These are phyloP conservation scores for Austroboletus novae-zelandiae DNA, from an alignment of 1,284 basidiomycete genomes.

Conservation along the genomic window DNA sequence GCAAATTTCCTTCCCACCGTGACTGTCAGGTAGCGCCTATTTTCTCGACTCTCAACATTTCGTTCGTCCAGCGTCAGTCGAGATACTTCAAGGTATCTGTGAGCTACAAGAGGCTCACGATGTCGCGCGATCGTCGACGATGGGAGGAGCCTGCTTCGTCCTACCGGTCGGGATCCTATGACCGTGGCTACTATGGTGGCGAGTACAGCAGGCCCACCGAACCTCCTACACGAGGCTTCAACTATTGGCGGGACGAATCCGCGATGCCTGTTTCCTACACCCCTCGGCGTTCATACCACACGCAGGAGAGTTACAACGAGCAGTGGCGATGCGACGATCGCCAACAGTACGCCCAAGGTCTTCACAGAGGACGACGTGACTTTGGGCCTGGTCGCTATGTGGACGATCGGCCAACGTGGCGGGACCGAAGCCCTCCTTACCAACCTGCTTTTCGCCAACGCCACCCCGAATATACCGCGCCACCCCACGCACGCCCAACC, in stretches of 20 bases:
- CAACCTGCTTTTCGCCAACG: slow-evolving; percentile 3
- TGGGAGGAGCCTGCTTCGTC: slow-evolving; percentile 14
- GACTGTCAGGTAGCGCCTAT: too few relatives aligned
- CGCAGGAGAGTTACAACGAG: slow-evolving; percentile 5
- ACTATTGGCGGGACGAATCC: slow-evolving; percentile 26
- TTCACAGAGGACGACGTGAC: slow-evolving; percentile 5
- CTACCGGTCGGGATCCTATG: not conserved
- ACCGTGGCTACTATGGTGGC: slow-evolving; percentile 1
- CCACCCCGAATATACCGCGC: slow-evolving; percentile 9
- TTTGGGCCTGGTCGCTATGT: slow-evolving; percentile 4
- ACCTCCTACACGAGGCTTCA: slow-evolving; percentile 7
- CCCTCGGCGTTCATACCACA: slow-evolving; percentile 10
- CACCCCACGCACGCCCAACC: slow-evolving; percentile 7
- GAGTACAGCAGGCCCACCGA: slow-evolving; percentile 5
- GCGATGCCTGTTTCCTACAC: not conserved
- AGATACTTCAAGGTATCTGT: slow-evolving; percentile 1
- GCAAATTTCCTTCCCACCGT: too few relatives aligned
- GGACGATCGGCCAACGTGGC: slow-evolving; percentile 6
- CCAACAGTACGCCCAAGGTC: slow-evolving; percentile 6
- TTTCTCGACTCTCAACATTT: slow-evolving; percentile 13
- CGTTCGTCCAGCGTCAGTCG: slow-evolving; percentile 7
- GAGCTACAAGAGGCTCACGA: slow-evolving; percentile 9
- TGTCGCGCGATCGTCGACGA: slow-evolving; percentile 16
- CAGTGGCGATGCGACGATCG: slow-evolving; percentile 10
- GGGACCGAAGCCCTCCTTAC: slow-evolving; percentile 4